Conservation (phyloP, 192 early-diverging fungal genomes). For the Coemansia sp. region DNA sequence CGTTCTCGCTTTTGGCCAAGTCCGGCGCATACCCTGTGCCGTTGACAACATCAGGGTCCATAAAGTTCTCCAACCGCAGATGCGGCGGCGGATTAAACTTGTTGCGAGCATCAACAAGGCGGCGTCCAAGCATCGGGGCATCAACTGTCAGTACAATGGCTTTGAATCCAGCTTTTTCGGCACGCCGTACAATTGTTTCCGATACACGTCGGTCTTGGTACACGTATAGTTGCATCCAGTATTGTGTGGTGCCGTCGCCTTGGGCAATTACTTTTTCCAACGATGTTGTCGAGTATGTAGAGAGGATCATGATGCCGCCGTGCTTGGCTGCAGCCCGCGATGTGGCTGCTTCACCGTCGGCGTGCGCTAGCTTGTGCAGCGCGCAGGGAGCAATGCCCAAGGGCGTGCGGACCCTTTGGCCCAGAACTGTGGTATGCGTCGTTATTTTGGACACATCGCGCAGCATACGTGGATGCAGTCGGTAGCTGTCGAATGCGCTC, state of each 20-base stretch:
- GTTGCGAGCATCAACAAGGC: constrained; percentile 60
- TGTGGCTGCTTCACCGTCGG: constrained; percentile 66
- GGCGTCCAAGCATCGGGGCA: constrained; percentile 56
- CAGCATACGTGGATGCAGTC: constrained; percentile 65
- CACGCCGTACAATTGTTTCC: constrained; percentile 63
- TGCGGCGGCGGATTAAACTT: constrained; percentile 61
- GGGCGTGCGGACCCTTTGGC: constrained; percentile 58
- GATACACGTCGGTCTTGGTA: constrained; percentile 67
- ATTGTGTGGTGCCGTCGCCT: constrained; percentile 43
- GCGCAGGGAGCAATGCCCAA: constrained; percentile 79
- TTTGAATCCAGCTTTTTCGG: constrained; percentile 74
- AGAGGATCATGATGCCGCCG: constrained; percentile 57
- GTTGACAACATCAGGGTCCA: constrained; percentile 19
- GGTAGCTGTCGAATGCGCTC: constrained; percentile 43
- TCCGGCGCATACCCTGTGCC: constrained; percentile 10
- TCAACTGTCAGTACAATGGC: constrained; percentile 64
- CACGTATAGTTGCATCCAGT: constrained; percentile 84
- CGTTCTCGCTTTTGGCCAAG: constrained; percentile 8
- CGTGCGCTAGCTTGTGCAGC: constrained; percentile 68
- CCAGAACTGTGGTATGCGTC: constrained; percentile 63
- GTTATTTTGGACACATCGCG: constrained; percentile 67
- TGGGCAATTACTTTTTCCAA: constrained; percentile 65
- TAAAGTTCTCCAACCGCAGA: constrained; percentile 66
- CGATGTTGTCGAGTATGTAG: constrained; percentile 62
- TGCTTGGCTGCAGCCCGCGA: constrained; percentile 52